Evolutionary conservation across 352 stramenopile genomes (phyloP), one percentile per base, ranked within the genome.

Genomic region (Phytophthora pini): DNA sequence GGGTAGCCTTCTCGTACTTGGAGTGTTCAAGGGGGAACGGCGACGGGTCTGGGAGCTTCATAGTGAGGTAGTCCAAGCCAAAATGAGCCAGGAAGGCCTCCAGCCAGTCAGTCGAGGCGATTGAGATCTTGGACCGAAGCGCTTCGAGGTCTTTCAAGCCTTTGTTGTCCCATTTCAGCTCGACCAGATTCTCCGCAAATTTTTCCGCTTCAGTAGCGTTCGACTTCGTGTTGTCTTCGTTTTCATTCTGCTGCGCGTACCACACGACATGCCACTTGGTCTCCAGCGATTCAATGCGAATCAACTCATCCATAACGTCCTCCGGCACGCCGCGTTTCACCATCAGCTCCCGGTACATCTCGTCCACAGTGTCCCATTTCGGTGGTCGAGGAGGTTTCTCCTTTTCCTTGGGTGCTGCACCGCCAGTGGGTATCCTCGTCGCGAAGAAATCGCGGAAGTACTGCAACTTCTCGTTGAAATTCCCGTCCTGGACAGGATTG

Each of bases 211-310:
- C 76, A 0, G 70, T 76, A 5, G 72, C 75, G 50, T 83, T 88
- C 2, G 74, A 81, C 39, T 88, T 77, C 10, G 67, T 77, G 56
- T 87, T 74, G 26, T 90, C 82, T 59, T 92, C 81, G 50, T 86
- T 92, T 40, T 89, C 87, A 54, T 95, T 83, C 60, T 91, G 83
- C 58, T 95, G 84, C 1, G 84, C 87, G 54, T 91, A 92, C 84
- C 84, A 95, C 2, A 92, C 87, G 0, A 93, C 82, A 54, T 93
- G 81, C 87, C 87, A 95, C 55, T 95, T 95, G n/a, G 86, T 93
- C 43, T 95, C 87, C 2, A 91, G 61, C 44, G 84, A 74, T 55
- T 95, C 87, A 24, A 95, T 95, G 2, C 87, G 87, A 53, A 93
- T 79, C 11, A 95, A 71, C 40, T 95, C 87, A 47, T 95, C 87